Base-by-base conservation (phyloP, 352 stramenopile genomes). In the Globisporangium alternatum region DNA sequence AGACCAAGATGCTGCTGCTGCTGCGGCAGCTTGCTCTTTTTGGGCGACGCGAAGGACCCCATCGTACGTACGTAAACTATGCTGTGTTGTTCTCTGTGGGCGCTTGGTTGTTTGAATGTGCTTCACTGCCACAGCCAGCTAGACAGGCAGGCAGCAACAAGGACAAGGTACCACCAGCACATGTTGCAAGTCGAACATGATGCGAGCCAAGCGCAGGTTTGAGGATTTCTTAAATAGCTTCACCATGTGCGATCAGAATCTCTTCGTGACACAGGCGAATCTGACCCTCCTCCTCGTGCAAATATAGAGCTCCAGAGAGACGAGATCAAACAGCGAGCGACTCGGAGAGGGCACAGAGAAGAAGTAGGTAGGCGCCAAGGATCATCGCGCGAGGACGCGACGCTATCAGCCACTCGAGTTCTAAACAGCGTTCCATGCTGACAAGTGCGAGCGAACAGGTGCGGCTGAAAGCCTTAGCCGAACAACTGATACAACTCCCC, bases 351-450 rank as follows among this genome's bases (percentile, higher is more conserved):
- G 15, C 41, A 21, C 5, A 52, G 19, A 21, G 43, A 12, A 4
- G 43, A 43, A 0, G 10, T 43, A 13, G 12, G 2, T 13, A 39
- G 33, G 13, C 5, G 39, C 13, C 10, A 8, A 30, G 8, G 10
- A 28, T 58, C 52, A 45, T 25, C 31, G 39, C 52, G n/a, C n/a
- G 52, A 58, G 52, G 52, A 58, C 52, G 45, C 10, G 41, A 52
- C 44, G 44, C 10, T 45, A 5, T 5, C 39, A 45, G 39, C 13
- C 39, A 45, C 39, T 43, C 35, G 10, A 45, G 19, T 22, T 9
- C 10, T 8, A 43, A 13, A 1, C 9, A 9, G 37, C 8, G 8
- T 43, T 43, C 37, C 37, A 28, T 28, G 8, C 12, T 43, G 37
- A 43, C 33, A 39, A 39, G 33, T 43, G n/a, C 2, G 25, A 28